phyloP scores from a whole-genome alignment of 306 rosid genomes.

The Gastrolobium bilobum region DNA sequence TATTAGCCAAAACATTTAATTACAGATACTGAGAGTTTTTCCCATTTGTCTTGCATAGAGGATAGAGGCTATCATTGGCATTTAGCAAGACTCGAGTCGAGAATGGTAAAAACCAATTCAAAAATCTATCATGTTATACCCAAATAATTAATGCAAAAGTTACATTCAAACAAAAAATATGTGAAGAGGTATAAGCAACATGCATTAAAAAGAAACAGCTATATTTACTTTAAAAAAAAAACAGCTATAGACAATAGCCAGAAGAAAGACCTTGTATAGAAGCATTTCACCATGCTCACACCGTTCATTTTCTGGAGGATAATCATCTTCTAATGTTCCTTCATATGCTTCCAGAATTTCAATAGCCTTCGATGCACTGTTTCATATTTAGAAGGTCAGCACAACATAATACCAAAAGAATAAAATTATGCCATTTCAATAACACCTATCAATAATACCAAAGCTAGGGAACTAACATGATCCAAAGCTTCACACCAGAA shows the following conservation, averaged over 20 bases:
- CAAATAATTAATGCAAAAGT: slow-evolving; percentile 22
- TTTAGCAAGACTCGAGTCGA: background rate
- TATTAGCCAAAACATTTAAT: slow-evolving; percentile 1
- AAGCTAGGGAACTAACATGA: slow-evolving; percentile 16
- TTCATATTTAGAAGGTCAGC: slow-evolving; percentile 43
- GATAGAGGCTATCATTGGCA: slow-evolving; percentile 19
- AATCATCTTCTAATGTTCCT: slow-evolving; percentile 95
- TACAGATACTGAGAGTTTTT: slow-evolving; percentile 34
- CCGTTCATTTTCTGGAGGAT: slow-evolving; percentile 92
- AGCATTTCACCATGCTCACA: slow-evolving; percentile 98
- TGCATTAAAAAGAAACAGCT: slow-evolving; percentile 41
- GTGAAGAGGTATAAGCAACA: slow-evolving; percentile 14
- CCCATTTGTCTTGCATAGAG: background rate
- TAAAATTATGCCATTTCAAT: slow-evolving; percentile 30
- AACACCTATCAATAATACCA: slow-evolving; percentile 20
- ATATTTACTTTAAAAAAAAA: slow-evolving; percentile 8
- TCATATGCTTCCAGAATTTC: slow-evolving; percentile 98
- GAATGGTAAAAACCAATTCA: slow-evolving; percentile 22
- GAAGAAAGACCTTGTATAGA: slow-evolving; percentile 77
- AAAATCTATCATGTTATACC: slow-evolving; percentile 9
- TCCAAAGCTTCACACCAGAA: background rate
- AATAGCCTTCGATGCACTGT: slow-evolving; percentile 85
- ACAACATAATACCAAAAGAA: slow-evolving; percentile 19
- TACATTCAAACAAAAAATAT: slow-evolving; percentile 31
- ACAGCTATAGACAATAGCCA: slow-evolving; percentile 28